Conservation (phyloP, 2,329 filamentous ascomycete genomes). For the Diplodia sapinea region DNA sequence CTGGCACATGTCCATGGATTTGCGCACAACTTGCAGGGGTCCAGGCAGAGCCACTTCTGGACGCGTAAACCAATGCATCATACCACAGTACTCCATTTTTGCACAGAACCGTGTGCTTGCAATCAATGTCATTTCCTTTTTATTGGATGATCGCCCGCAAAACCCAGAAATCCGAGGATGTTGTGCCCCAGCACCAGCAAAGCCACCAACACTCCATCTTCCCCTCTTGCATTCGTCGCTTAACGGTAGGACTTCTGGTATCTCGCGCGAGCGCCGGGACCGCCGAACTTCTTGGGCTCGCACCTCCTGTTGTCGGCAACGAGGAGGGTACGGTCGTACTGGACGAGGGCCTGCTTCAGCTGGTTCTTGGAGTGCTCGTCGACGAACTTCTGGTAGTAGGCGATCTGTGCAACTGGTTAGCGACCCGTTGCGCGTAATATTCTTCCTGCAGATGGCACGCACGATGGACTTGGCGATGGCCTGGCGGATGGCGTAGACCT, state of each 20-base stretch:
- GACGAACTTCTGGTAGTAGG: constrained; percentile 99
- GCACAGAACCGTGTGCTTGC: constrained; percentile 37
- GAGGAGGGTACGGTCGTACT: constrained; percentile 96
- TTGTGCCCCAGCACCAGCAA: constrained; percentile 29
- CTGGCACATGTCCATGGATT: neutral
- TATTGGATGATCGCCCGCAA: constrained; percentile 43
- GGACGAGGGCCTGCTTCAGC: constrained; percentile 94
- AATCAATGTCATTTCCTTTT: constrained; percentile 48
- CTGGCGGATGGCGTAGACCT: constrained; percentile 98
- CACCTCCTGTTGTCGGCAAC: constrained; percentile 99
- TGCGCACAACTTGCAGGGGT: neutral
- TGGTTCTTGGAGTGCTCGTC: constrained; percentile 99
- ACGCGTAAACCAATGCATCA: constrained; percentile 15
- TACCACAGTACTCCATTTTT: constrained; percentile 29
- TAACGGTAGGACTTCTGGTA: constrained; percentile 99
- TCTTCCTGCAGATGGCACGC: constrained; percentile 37
- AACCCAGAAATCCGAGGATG: constrained; percentile 33
- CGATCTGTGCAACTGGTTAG: constrained; percentile 56
- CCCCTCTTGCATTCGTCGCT: constrained; percentile 44
- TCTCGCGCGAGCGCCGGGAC: constrained; percentile 90
- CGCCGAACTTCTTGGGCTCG: constrained; percentile 98
- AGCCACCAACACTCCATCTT: constrained; percentile 32
- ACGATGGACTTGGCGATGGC: constrained; percentile 95
- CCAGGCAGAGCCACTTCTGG: constrained; percentile 5
- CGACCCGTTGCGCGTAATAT: neutral